Percentiles rank a stretch among this genome's conserved stretches.
Evolutionary conservation across 1,284 basidiomycete species (phyloP).

Genomic region (Apiotrichum porosum): DNA sequence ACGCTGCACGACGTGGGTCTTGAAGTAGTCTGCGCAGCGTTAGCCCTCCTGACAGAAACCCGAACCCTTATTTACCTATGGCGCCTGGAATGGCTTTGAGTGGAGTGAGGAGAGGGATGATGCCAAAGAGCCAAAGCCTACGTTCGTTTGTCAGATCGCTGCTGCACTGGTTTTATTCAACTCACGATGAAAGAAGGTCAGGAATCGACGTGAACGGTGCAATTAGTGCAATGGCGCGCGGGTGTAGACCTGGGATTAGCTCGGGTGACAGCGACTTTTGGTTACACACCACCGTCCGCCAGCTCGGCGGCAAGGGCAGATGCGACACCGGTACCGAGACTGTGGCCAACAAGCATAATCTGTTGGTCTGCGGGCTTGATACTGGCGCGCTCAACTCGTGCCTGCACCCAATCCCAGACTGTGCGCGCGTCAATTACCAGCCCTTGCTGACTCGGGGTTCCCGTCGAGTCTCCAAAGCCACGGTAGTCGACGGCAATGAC

Average conservation of each 20-base stretch:
- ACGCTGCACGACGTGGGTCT: conserved; percentile 19
- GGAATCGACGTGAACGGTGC: conserved; percentile 43
- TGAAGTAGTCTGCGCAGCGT: conserved; percentile 25
- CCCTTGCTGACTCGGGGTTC: conserved; percentile 69
- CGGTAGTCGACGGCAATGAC: conserved; percentile 83
- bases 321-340: conserved; percentile 79
- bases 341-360: conserved; percentile 62
- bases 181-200: conserved; percentile 35
- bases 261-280: too few relatives aligned
- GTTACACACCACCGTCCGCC: conserved; percentile 32
- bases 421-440: conserved; percentile 69
- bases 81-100: conserved; percentile 24
- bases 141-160: background rate
- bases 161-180: background rate
- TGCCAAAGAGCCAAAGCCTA: conserved; percentile 35
- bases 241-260: conserved; percentile 28
- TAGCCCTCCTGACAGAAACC: background rate
- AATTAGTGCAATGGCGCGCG: conserved; percentile 37
- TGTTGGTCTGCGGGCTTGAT: background rate
- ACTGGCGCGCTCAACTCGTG: conserved; percentile 2
- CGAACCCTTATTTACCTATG: conserved; percentile 15
- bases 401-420: conserved; percentile 71
- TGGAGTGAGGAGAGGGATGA: conserved; percentile 37
- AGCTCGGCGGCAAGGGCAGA: conserved; percentile 45
- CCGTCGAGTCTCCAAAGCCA: conserved; percentile 85